A percentile compares a stretch with the other conserved stretches of the same genome.
Conservation (phyloP, 441 rosid genomes). For the Adansonia rubrostipa region DNA sequence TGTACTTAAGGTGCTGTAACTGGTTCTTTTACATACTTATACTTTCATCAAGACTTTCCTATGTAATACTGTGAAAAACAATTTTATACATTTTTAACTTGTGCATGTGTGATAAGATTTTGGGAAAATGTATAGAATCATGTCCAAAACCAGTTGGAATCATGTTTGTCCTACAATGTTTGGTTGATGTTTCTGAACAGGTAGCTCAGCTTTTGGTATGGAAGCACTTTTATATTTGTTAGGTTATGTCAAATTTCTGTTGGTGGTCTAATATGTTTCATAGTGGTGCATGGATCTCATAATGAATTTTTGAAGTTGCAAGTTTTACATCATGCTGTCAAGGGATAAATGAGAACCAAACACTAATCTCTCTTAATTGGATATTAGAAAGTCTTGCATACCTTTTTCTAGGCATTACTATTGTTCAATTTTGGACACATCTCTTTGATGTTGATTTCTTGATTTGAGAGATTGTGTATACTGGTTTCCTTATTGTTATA, state of each 20-base stretch:
- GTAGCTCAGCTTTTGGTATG: background rate
- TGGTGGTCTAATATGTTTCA: background rate
- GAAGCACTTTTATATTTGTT: background rate
- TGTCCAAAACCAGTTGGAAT: constrained; percentile 9
- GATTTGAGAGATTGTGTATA: background rate
- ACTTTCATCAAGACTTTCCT: constrained; percentile 10
- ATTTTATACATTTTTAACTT: background rate
- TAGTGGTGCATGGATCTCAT: background rate
- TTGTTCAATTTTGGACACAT: background rate
- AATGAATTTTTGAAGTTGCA: background rate
- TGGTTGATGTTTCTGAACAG: background rate
- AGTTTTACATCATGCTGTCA: background rate
- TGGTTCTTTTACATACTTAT: constrained; percentile 10
- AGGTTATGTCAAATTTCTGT: background rate
- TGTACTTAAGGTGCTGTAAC: constrained; percentile 72
- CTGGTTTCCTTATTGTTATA: background rate
- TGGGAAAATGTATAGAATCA: constrained; percentile 4
- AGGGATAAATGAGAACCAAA: background rate
- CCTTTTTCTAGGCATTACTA: background rate
- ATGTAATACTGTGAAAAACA: background rate
- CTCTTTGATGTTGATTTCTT: background rate
- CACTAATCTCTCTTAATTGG: background rate
- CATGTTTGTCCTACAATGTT: background rate
- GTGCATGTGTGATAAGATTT: constrained; percentile 10
- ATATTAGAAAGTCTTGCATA: background rate